phyloP scores from a whole-genome alignment of 179 eudicot species.

The Patellifolia procumbens region DNA sequence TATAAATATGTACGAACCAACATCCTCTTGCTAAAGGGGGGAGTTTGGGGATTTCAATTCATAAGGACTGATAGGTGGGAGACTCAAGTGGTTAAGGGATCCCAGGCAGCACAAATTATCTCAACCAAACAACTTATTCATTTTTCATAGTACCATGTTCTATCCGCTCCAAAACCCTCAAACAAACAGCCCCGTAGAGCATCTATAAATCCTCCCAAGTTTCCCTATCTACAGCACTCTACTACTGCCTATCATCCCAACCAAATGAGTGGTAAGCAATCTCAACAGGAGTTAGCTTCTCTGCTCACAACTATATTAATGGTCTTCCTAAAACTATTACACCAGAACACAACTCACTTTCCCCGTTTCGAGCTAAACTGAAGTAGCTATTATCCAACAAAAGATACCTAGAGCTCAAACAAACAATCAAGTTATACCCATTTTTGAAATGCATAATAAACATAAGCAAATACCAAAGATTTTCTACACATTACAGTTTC shows the following conservation, averaged over 20 bases:
- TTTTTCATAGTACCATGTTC: no score
- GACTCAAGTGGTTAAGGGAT: no score
- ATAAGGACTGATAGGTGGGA: no score
- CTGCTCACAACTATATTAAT: neutral
- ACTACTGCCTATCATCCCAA: neutral
- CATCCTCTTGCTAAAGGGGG: no score
- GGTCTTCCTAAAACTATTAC: neutral
- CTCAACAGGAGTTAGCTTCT: neutral
- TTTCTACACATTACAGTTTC: neutral
- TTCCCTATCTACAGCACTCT: neutral
- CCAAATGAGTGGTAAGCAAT: neutral
- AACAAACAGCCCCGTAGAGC: no score
- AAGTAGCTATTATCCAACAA: neutral
- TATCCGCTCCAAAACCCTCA: no score
- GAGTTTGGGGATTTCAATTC: no score
- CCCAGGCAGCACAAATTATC: no score
- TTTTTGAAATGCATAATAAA: no score
- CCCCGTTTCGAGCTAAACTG: neutral
- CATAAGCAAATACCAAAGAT: neutral
- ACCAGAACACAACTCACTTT: neutral
- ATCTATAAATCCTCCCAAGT: neutral
- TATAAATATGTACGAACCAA: no score
- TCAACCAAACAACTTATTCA: no score
- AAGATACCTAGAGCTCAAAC: neutral
- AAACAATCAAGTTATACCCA: neutral